A percentile compares a stretch with the other conserved stretches of the same genome.
Evolutionary conservation across 805 yeast genomes (phyloP).

Genomic region (Saturnispora dispora): DNA sequence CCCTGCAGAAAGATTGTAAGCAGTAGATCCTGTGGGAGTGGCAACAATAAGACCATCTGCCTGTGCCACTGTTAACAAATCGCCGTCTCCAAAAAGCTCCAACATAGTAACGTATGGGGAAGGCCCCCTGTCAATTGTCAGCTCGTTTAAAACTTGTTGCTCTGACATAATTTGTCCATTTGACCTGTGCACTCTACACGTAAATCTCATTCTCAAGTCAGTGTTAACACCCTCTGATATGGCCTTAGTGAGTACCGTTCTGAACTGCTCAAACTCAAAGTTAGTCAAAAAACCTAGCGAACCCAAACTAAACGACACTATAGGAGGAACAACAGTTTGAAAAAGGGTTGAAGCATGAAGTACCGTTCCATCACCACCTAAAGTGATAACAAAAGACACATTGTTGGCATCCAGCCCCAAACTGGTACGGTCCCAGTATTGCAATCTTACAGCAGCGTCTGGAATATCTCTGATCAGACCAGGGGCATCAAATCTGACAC

Average conservation of each 20-base stretch:
- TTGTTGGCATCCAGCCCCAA: conserved; percentile 37
- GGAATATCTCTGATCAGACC: conserved; percentile 43
- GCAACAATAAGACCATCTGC: conserved; percentile 92
- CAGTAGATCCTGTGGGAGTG: conserved; percentile 95
- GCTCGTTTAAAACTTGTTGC: conserved; percentile 79
- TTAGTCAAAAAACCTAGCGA: conserved; percentile 89
- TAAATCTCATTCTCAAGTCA: conserved; percentile 78
- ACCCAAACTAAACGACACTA: conserved; percentile 80
- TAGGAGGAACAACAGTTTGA: conserved; percentile 83
- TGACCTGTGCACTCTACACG: conserved; percentile 59
- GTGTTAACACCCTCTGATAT: conserved; percentile 65
- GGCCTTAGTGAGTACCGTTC: conserved; percentile 46
- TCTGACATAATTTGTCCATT: conserved; percentile 48
- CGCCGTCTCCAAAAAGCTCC: conserved; percentile 82
- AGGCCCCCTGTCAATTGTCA: conserved; percentile 90
- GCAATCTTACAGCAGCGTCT: conserved; percentile 36
- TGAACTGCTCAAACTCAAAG: conserved; percentile 68
- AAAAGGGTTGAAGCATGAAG: conserved; percentile 80
- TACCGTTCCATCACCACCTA: conserved; percentile 98
- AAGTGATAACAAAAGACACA: conserved; percentile 72
- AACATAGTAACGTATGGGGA: conserved; percentile 85
- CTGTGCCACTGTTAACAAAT: conserved; percentile 78
- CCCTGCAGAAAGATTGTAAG: conserved; percentile 90
- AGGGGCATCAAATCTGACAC: conserved; percentile 53
- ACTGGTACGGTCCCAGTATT: conserved; percentile 62